Base-by-base conservation (phyloP, 805 yeast species). In the Saccharomycopsis selenospora region DNA sequence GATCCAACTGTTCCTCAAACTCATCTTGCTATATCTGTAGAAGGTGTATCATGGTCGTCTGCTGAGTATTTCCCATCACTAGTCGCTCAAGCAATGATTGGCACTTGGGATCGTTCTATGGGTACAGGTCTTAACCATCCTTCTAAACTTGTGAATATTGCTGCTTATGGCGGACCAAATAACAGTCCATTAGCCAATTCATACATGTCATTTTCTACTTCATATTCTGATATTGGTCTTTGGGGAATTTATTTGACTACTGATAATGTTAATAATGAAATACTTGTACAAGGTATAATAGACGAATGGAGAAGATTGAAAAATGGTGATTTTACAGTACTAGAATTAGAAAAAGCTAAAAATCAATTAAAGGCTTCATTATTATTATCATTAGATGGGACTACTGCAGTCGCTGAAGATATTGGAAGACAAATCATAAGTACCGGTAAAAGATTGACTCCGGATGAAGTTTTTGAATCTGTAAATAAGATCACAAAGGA, bases 11-110 rank as follows among this genome's bases (percentile, higher is more conserved):
- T 93, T 59, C 96, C 96, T 27, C 80, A 80, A 5, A 89, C 97
- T 1, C 95, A 93, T 66, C 78, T 90, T 48, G 99, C 96, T 3
- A 69, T 93, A 46, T 93, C 96, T 10, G 82, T 93, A n/a, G 98
- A 93, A 71, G 98, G 99, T 58, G 96, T 90, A 22, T 83, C 96
- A 33, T 93, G 99, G 99, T 83, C 85, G 30, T 87, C 93, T 2
- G 88, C 95, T 8, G 97, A 93, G 64, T 93, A 90, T 68, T 90
- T 89, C 71, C 84, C 95, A 17, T 96, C 96, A 0, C 75, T 95
- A 36, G 95, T 91, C 1, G 95, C 97, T 4, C 97, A 93, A 69
- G 96, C 98, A 8, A 84, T 93, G 50, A 83, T 93, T 41, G 99
- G 99, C 33, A 86, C 89, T 59, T 93, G 98, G 98, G 98, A 93